phyloP scores from a whole-genome alignment of 257 asterid species.

The Solanum acaule region DNA sequence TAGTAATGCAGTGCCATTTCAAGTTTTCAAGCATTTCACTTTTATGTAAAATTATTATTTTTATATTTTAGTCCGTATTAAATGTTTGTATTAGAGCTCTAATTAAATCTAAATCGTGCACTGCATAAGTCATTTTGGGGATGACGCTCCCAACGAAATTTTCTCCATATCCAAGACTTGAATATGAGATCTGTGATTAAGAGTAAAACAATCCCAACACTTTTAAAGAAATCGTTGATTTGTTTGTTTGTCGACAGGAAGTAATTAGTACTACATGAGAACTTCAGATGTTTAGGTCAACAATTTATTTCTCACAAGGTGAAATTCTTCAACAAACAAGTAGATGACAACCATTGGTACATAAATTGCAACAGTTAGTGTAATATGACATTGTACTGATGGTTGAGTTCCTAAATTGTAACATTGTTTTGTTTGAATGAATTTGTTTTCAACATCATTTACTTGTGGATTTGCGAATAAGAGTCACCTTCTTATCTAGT shows the following conservation, averaged over 20 bases:
- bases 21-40: no score
- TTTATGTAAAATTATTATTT: no score
- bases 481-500: constrained; percentile 18
- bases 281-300: neutral
- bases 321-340: neutral
- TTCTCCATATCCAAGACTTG: no score
- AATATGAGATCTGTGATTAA: no score
- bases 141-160: no score
- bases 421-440: neutral
- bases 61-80: no score
- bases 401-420: neutral
- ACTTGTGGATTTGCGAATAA: neutral
- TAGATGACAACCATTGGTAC: neutral
- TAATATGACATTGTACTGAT: neutral
- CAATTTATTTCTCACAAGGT: neutral
- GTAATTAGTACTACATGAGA: neutral
- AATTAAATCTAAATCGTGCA: no score
- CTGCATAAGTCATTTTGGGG: no score
- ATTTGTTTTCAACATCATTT: neutral
- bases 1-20: neutral
- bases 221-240: neutral
- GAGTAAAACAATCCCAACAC: neutral
- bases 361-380: neutral
- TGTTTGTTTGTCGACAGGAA: neutral
- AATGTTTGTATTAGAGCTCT: no score